Conservation (phyloP, 768 basidiomycete species). For the Panus rudis region DNA sequence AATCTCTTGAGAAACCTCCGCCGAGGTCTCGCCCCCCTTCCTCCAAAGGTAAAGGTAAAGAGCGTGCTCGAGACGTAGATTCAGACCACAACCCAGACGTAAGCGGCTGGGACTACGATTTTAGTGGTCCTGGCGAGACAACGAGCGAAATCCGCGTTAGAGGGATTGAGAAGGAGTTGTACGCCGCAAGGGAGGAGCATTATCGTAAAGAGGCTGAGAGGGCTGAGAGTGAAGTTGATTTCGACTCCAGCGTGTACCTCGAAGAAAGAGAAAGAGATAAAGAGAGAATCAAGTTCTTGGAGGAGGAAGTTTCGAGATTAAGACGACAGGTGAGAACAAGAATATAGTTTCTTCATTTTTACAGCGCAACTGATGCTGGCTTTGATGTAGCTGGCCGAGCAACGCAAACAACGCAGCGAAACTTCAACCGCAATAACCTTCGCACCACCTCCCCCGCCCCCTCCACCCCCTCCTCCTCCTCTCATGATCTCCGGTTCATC, state of each 20-base stretch:
- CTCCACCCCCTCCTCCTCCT: constrained; percentile 19
- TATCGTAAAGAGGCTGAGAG: constrained; percentile 31
- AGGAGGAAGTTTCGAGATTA: constrained; percentile 56
- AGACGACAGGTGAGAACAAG: constrained; percentile 39
- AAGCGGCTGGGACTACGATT: constrained; percentile 1
- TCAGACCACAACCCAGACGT: constrained; percentile 5
- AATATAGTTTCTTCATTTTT: neutral
- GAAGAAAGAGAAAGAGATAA: constrained; percentile 50
- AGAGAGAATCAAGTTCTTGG: constrained; percentile 53
- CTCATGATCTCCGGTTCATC: too few species aligned
- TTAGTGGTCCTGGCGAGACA: constrained; percentile 24
- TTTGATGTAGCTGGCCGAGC: constrained; percentile 5
- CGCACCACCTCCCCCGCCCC: constrained; percentile 38
- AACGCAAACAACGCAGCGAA: neutral
- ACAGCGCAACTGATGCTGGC: neutral
- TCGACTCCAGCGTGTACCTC: constrained; percentile 25
- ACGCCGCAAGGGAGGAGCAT: constrained; percentile 47
- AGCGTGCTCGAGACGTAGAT: constrained; percentile 10
- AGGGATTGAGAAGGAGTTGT: constrained; percentile 59
- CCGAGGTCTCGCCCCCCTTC: constrained; percentile 25
- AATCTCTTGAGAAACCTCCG: constrained; percentile 5
- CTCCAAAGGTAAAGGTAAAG: constrained; percentile 24
- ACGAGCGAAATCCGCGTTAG: constrained; percentile 42
- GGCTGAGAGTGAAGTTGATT: constrained; percentile 31
- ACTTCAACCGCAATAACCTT: constrained; percentile 7